A percentile compares a stretch with the other conserved stretches of the same genome.
These are phyloP conservation scores for Bauhinia variegata DNA, from an alignment of 306 rosid species.

Conservation along the genomic window DNA sequence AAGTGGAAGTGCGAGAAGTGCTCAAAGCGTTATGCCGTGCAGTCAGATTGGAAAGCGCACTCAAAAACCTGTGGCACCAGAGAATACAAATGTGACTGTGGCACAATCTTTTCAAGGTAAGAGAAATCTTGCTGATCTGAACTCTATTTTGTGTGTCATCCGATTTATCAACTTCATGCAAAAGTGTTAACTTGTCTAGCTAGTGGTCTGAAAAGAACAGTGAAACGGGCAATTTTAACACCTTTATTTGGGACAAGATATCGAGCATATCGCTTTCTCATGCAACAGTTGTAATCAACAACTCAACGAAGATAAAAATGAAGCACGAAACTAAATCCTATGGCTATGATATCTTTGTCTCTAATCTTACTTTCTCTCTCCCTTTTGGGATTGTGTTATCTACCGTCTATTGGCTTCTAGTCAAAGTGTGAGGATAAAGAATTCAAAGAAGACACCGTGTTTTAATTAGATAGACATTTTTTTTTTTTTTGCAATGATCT, in stretches of 20 bases:
- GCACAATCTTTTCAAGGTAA: conserved; percentile 89
- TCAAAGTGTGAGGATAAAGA: conserved; percentile 33
- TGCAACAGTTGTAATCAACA: conserved; percentile 14
- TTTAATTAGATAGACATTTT: conserved; percentile 17
- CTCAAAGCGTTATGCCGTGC: conserved; percentile 86
- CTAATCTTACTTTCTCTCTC: not conserved
- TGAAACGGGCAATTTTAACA: conserved; percentile 15
- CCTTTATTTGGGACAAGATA: conserved; percentile 20
- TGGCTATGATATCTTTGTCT: conserved; percentile 28
- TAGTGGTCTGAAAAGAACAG: not conserved
- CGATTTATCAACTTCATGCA: not conserved
- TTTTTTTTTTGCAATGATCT: conserved; percentile 26
- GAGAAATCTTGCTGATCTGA: not conserved
- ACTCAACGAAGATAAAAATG: conserved; percentile 12
- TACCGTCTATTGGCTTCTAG: conserved; percentile 34
- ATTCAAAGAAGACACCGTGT: conserved; percentile 33
- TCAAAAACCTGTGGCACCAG: conserved; percentile 87
- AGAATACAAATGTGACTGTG: conserved; percentile 92
- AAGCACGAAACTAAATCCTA: conserved; percentile 34
- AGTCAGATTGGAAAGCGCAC: conserved; percentile 94
- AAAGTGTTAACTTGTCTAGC: conserved; percentile 11
- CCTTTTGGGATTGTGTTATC: conserved; percentile 7
- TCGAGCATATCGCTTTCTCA: conserved; percentile 32
- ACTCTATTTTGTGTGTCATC: not conserved
- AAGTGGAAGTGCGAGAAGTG: conserved; percentile 94